A percentile compares a stretch with the other conserved stretches of the same genome.
Conservation (phyloP, 306 rosid genomes). For the Fragaria ananassa region DNA sequence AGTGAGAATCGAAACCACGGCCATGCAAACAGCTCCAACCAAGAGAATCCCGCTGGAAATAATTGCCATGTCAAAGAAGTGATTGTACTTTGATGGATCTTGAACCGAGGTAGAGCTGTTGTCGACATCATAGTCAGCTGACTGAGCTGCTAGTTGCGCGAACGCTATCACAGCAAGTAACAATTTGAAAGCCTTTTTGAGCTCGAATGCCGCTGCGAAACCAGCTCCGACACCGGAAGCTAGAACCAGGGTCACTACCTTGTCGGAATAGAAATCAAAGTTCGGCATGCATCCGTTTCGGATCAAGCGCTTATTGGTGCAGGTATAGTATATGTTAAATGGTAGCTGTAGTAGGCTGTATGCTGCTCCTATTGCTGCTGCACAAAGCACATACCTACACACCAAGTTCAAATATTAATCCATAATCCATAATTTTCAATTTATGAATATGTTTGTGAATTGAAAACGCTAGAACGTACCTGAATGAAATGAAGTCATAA, state of each 20-base stretch:
- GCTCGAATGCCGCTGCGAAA: conserved; percentile 34
- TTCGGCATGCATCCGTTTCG: conserved; percentile 35
- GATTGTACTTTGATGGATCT: conserved; percentile 13
- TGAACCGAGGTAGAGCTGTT: neutral
- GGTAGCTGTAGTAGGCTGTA: conserved; percentile 51
- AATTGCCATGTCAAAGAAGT: conserved; percentile 23
- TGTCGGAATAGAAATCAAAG: conserved; percentile 61
- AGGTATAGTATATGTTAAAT: conserved; percentile 38
- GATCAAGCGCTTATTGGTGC: conserved; percentile 38
- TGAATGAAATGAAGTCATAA: conserved; percentile 32
- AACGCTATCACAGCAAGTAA: neutral
- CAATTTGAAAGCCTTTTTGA: conserved; percentile 13
- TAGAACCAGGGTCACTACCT: conserved; percentile 39
- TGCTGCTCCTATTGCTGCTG: conserved; percentile 38
- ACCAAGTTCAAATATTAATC: neutral
- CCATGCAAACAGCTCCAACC: conserved; percentile 31
- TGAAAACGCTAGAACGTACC: conserved; percentile 20
- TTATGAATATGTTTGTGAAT: neutral
- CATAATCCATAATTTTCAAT: neutral
- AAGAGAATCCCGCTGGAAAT: conserved; percentile 35
- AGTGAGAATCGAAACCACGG: conserved; percentile 40
- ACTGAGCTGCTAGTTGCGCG: neutral
- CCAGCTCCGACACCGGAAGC: conserved; percentile 53
- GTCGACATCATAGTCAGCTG: neutral
- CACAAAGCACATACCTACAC: conserved; percentile 39